Evolutionary conservation across 1,284 basidiomycete species (phyloP).

Genomic region (Meripilus lineatus): DNA sequence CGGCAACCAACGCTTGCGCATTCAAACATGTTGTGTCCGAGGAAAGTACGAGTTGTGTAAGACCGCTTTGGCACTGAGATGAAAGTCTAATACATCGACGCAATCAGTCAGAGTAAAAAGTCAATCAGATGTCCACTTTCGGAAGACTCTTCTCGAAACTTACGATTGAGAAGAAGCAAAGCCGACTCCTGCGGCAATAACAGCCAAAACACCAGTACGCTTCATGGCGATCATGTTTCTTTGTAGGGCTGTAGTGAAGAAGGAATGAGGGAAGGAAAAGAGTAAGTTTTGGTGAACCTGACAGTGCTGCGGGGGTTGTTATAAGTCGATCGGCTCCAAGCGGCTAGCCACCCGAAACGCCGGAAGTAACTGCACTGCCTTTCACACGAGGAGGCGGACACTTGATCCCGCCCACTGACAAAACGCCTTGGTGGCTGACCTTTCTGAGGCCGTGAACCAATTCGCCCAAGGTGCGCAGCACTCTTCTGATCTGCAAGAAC

Average conservation of each 20-base stretch:
- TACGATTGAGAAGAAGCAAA: slow-evolving; percentile 1
- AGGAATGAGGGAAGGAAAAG: slow-evolving; percentile 1
- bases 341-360: too few relatives aligned
- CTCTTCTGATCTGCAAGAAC: too few relatives aligned
- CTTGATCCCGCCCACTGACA: too few relatives aligned
- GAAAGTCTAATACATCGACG: slow-evolving; percentile 34
- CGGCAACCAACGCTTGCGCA: slow-evolving; percentile 38
- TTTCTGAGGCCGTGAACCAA: too few relatives aligned
- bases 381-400: too few relatives aligned
- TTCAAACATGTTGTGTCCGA: slow-evolving; percentile 50
- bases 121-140: not conserved
- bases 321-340: too few relatives aligned
- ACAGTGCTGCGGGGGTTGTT: too few relatives aligned
- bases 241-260: not conserved
- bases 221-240: slow-evolving; percentile 3
- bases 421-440: too few relatives aligned
- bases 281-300: too few relatives aligned
- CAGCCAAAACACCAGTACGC: not conserved
- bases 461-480: too few relatives aligned
- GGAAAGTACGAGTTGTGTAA: slow-evolving; percentile 36
- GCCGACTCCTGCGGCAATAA: slow-evolving; percentile 3
- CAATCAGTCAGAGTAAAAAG: not conserved
- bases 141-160: not conserved
- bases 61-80: slow-evolving; percentile 30
- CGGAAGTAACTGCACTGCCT: too few relatives aligned